Base-by-base conservation (phyloP, 257 asterid species). In the Ballota nigra region DNA sequence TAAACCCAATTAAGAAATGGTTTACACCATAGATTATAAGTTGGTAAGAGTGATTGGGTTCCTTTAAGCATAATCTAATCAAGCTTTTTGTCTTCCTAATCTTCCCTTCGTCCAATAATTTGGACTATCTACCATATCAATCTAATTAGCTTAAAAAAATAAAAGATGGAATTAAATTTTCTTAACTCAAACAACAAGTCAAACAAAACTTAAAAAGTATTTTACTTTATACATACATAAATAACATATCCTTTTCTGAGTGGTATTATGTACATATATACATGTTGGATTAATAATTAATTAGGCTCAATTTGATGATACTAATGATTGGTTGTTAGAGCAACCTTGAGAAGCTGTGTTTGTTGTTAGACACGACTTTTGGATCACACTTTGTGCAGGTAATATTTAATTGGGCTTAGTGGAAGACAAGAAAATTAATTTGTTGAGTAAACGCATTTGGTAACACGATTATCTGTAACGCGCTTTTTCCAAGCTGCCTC, bases 321-420 rank as follows among this genome's bases (percentile, higher is more conserved):
- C 49, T 52, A 73, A 82, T 82, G 80, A 82, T 82, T 82, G 74
- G 78, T 76, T 22, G 84, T 72, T 82, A 40, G 72, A 73, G 78
- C 77, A 56, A 73, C 68, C 76, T 63, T 69, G 36, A 55, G 52
- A 66, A 23, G 65, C 20, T 63, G 19, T 78, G 70, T 75, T 79
- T 73, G 78, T 79, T 70, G 86, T 72, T 82, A 20, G 77, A 59
- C 56, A 67, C 26, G 20, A 56, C 67, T 72, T 72, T 63, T 71
- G 68, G 6, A 65, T 74, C 24, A 70, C 41, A 36, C 73, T 65
- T 69, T 69, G 6, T 64, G 68, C 15, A 64, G 6, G 23, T 15
- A 0, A 15, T 60, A 6, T 13, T 57, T 62, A 34, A 66, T 15
- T 41, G 7, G n/a, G 41, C 16, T 67, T 41, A 56, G 86, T 58